Conservation (phyloP, 2,329 filamentous ascomycete genomes). For the Xylariaceae sp. region DNA sequence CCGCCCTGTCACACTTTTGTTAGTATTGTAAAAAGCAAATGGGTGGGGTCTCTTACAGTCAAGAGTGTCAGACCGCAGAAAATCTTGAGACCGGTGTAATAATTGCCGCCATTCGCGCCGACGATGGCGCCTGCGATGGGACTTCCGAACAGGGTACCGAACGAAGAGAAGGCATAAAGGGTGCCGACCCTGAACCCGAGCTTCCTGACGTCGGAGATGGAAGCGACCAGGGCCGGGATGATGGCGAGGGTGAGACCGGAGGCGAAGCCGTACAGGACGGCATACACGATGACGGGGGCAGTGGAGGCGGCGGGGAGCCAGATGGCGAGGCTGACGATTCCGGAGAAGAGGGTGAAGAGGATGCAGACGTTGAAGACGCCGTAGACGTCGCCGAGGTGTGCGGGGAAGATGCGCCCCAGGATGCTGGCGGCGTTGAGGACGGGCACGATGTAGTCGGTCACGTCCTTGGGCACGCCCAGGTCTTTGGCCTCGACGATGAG, state of each 20-base stretch:
- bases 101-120: conserved; percentile 34
- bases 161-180: conserved; percentile 54
- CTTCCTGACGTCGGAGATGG: conserved; percentile 63
- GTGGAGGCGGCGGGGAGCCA: conserved; percentile 7
- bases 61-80: conserved; percentile 60
- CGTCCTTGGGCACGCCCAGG: conserved; percentile 1
- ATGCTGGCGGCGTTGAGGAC: conserved; percentile 16
- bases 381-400: conserved; percentile 37
- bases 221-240: conserved; percentile 59
- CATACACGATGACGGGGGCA: conserved; percentile 53
- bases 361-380: conserved; percentile 35
- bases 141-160: conserved; percentile 61
- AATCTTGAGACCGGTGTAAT: conserved; percentile 56
- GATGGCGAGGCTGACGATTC: conserved; percentile 4
- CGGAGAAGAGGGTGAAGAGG: conserved; percentile 5
- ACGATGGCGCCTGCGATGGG: conserved; percentile 58
- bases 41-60: too few relatives aligned
- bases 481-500: conserved; percentile 8
- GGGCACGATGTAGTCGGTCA: conserved; percentile 10
- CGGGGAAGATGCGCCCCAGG: conserved; percentile 44
- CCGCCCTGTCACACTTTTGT: too few relatives aligned
- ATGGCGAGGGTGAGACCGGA: conserved; percentile 59
- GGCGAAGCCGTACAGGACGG: conserved; percentile 58
- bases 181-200: conserved; percentile 64
- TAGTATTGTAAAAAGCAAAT: too few relatives aligned